These are phyloP conservation scores for Pezicula radicicola DNA, from an alignment of 2,329 filamentous ascomycete species.

Conservation along the genomic window DNA sequence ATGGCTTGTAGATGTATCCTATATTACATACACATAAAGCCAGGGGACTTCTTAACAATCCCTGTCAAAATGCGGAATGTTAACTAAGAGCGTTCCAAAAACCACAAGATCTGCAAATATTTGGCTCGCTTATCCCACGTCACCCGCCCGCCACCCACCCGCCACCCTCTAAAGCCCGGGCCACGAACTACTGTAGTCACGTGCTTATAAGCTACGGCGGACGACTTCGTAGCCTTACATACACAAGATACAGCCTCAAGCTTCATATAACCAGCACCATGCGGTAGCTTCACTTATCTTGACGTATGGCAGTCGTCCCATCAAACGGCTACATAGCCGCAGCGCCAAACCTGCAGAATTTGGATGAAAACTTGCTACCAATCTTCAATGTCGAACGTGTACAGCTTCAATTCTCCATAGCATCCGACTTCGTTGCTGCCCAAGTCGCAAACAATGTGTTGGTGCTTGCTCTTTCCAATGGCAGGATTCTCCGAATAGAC, in stretches of 20 bases:
- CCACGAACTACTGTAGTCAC: no score
- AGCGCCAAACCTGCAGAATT: slow-evolving; percentile 54
- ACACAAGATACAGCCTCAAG: slow-evolving; percentile 20
- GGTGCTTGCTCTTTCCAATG: slow-evolving; percentile 86
- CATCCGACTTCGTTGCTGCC: slow-evolving; percentile 92
- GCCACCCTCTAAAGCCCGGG: no score
- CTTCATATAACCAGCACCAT: slow-evolving; percentile 16
- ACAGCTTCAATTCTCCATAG: slow-evolving; percentile 89
- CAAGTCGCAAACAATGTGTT: slow-evolving; percentile 98
- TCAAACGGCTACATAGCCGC: slow-evolving; percentile 69
- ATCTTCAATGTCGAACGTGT: slow-evolving; percentile 95
- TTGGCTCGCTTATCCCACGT: no score
- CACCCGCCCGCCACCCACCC: no score
- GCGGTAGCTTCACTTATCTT: slow-evolving; percentile 21
- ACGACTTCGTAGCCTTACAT: neutral
- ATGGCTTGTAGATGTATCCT: no score
- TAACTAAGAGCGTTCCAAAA: no score
- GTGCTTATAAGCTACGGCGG: no score
- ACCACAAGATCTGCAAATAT: no score
- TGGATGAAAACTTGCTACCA: slow-evolving; percentile 63
- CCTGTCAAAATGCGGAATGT: no score
- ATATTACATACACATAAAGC: no score
- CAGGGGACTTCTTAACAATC: no score
- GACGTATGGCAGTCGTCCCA: slow-evolving; percentile 65
- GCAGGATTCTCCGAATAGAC: slow-evolving; percentile 90